Base-by-base conservation (phyloP, 2,329 filamentous ascomycete genomes). In the Fusarium decemcellulare region DNA sequence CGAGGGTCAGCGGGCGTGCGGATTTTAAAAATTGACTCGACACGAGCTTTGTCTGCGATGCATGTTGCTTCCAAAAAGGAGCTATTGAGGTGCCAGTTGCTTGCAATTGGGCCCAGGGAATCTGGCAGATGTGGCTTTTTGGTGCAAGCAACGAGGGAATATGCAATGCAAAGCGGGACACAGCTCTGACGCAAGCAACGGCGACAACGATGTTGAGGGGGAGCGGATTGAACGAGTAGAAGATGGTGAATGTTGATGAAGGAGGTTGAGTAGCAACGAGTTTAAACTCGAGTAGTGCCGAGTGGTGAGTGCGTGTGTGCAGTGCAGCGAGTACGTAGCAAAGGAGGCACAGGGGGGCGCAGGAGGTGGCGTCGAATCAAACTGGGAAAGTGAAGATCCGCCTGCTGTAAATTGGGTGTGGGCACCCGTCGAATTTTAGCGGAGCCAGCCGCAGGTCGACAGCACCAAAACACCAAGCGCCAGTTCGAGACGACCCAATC, bases 321-420 rank as follows among this genome's bases (percentile, higher is more conserved):
- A 18, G 48, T 51, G 48, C 29, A 53, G 53, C 61, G 54, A 57
- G 37, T 50, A 55, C 42, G 61, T 66, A 60, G 70, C n/a, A 12
- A 23, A 18, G 66, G 63, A 74, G 63, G 59, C 61, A 65, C 69
- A 73, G 69, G 71, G 23, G 67, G 69, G 65, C 67, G 72, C 72
- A 74, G 71, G 72, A 74, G 73, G 73, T 75, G 73, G 73, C 73
- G 73, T 71, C 69, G 71, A 68, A 69, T 70, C 67, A 72, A 70
- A 65, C 55, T 67, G 60, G 70, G 65, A 74, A 68, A 68, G 72
- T 70, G 65, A 74, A 69, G 72, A 74, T 74, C 72, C 70, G 70
- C 70, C 68, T 46, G 63, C 61, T 74, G 70, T 63, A 74, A 74
- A 74, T 74, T 74, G 68, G 68, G 34, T 71, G 72, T 74, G 72